Evolutionary conservation across 2,329 filamentous ascomycete genomes (phyloP), one percentile per base, ranked within the genome.

Genomic region (Diaporthe capsici): DNA sequence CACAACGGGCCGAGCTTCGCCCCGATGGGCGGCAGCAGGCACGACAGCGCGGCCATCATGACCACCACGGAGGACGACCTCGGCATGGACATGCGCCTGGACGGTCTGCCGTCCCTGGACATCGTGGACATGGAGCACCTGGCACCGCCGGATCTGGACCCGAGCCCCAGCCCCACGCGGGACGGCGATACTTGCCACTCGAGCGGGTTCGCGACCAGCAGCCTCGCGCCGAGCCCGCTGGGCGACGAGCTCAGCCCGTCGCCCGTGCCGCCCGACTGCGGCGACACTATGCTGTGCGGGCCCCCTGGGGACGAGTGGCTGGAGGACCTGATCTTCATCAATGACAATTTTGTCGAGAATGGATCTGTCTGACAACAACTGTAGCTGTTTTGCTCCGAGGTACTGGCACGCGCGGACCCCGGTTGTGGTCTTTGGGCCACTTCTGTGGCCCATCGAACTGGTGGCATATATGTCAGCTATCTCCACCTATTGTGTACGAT

Each of bases 301-400:
- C 75, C 75, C 37, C 70, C 72, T 7, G 75, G 73, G 6, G 75
- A 76, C 37, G 75, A 75, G 61, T 76, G 75, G 75, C 42, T 76
- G 1, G 75, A 76, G 60, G 75, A 76, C 44, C 47, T 76, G 31
- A 75, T 76, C 31, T 76, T 75, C 15, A 76, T 76, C 31, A 73
- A 76, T 28, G 75, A 76, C 39, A 76, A 75, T 22, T 76, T 76
- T 53, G 73, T 75, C 42, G 75, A 76, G n/a, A 75, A 72, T 3
- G 71, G 71, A n/a, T 53, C 60, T 8, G 71, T 72, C 49, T 72
- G 71, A 72, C 28, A 57, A 39, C 37, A 25, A 3, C 3, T 20
- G 4, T 37, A 37, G 70, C 17, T 31, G 13, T 22, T n/a, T n/a
- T n/a, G n/a, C n/a, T n/a, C n/a, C n/a, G n/a, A n/a, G n/a, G n/a